Conservation (phyloP, 176 grass and related monocot species). For the Canna indica region DNA sequence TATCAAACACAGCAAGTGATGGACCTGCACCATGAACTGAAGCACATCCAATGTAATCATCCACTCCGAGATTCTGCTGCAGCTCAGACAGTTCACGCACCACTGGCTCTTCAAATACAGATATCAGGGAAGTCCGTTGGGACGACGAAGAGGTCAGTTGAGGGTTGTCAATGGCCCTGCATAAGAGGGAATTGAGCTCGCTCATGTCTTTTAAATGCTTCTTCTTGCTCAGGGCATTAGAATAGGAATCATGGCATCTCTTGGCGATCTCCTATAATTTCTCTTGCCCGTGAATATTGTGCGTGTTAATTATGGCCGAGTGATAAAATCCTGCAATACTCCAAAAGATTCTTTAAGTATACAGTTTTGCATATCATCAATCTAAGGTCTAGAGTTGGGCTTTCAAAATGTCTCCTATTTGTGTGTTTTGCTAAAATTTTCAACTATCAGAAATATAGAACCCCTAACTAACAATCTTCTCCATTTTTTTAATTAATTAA, state of each 20-base stretch:
- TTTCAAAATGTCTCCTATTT: no score
- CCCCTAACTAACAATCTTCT: no score
- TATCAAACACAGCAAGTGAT: slow-evolving; percentile 64
- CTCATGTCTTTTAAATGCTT: slow-evolving; percentile 80
- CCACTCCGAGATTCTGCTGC: slow-evolving; percentile 41
- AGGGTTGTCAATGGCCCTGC: slow-evolving; percentile 66
- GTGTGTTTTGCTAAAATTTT: no score
- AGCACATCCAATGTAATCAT: slow-evolving; percentile 52
- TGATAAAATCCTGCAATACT: slow-evolving; percentile 53
- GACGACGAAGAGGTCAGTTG: slow-evolving; percentile 49
- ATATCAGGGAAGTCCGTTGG: slow-evolving; percentile 59
- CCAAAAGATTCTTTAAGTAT: not conserved
- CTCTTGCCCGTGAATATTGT: slow-evolving; percentile 50
- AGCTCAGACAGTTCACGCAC: slow-evolving; percentile 21
- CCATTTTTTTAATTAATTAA: no score
- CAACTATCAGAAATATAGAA: no score
- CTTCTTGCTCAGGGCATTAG: slow-evolving; percentile 39
- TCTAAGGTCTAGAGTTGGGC: no score
- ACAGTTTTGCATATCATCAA: no score
- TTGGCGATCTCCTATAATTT: slow-evolving; percentile 67
- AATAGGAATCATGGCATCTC: slow-evolving; percentile 57
- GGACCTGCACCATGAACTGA: slow-evolving; percentile 69
- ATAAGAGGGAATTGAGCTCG: slow-evolving; percentile 84
- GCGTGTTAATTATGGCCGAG: slow-evolving; percentile 70
- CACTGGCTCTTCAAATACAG: slow-evolving; percentile 69